Percentiles rank a stretch among this genome's conserved stretches.
phyloP scores from a whole-genome alignment of 495 filamentous ascomycete genomes.

The Daldinia loculata region DNA sequence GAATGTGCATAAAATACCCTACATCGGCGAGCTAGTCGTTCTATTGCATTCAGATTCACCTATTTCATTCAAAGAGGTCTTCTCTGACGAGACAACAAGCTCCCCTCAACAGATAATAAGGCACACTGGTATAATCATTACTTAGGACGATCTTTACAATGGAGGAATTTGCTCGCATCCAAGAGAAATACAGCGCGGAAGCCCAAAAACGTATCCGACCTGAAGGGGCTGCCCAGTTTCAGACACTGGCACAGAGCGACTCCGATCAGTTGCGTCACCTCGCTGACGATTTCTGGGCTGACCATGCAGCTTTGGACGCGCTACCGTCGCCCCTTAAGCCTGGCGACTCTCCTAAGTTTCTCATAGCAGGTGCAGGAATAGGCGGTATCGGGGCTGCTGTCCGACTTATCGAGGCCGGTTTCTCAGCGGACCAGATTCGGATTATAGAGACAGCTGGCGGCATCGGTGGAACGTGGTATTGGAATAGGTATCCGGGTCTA shows the following conservation, averaged over 20 bases:
- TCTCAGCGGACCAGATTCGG: constrained; percentile 57
- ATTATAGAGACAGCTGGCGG: constrained; percentile 60
- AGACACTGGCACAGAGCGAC: constrained; percentile 46
- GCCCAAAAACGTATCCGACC: constrained; percentile 57
- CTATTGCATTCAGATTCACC: not conserved
- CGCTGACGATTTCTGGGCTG: constrained; percentile 57
- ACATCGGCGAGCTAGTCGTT: not conserved
- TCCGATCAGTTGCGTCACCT: constrained; percentile 48
- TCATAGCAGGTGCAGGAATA: constrained; percentile 62
- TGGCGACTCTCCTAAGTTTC: constrained; percentile 52
- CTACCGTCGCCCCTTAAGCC: constrained; percentile 34
- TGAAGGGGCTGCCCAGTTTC: constrained; percentile 54
- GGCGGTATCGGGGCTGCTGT: constrained; percentile 61
- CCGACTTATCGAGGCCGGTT: constrained; percentile 59
- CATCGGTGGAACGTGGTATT: constrained; percentile 65
- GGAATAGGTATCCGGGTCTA: constrained; percentile 64
- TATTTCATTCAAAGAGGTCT: not conserved
- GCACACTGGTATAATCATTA: not conserved
- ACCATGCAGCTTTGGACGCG: constrained; percentile 53
- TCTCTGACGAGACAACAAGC: not conserved
- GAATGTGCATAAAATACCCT: not conserved
- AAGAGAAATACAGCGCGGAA: constrained; percentile 56
- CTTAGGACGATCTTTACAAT: constrained; percentile 15
- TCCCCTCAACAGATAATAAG: not conserved
- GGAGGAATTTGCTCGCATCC: constrained; percentile 44